phyloP scores from a whole-genome alignment of 495 filamentous ascomycete genomes.

The Articulospora tetracladia region DNA sequence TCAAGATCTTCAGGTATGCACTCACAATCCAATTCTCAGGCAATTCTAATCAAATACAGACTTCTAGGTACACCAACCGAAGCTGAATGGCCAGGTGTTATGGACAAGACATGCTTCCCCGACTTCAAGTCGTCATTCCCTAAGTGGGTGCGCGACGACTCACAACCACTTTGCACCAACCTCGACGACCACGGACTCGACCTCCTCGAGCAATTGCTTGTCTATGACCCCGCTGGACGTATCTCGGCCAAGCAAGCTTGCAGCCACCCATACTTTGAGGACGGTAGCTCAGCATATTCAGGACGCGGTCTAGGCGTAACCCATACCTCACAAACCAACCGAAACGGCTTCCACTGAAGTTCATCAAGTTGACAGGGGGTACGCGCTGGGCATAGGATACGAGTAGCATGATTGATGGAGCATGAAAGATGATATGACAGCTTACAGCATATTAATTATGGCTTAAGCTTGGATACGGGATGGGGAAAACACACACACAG shows the following conservation, averaged over 20 bases:
- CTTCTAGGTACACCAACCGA: constrained; percentile 90
- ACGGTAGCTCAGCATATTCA: constrained; percentile 42
- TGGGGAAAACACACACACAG: background rate
- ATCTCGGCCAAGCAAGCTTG: constrained; percentile 96
- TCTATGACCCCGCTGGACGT: constrained; percentile 90
- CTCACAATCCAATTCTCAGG: constrained; percentile 7
- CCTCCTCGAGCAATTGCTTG: constrained; percentile 85
- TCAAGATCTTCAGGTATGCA: constrained; percentile 95
- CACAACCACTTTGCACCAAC: constrained; percentile 44
- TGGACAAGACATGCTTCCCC: constrained; percentile 72
- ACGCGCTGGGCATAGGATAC: background rate
- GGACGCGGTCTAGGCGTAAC: constrained; percentile 29
- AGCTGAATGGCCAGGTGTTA: constrained; percentile 84
- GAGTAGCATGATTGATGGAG: constrained; percentile 1
- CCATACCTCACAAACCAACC: constrained; percentile 27
- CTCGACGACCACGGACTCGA: constrained; percentile 77
- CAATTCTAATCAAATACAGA: constrained; percentile 39
- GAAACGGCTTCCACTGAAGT: constrained; percentile 34
- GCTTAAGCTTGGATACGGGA: constrained; percentile 20
- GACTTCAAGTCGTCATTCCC: constrained; percentile 98
- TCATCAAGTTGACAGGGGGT: background rate
- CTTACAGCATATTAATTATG: constrained; percentile 18
- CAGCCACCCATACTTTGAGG: constrained; percentile 87
- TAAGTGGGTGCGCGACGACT: constrained; percentile 80
- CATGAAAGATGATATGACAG: constrained; percentile 17